These are phyloP conservation scores for Monosporascus sp. DNA, from an alignment of 2,329 filamentous ascomycete genomes.

Conservation along the genomic window DNA sequence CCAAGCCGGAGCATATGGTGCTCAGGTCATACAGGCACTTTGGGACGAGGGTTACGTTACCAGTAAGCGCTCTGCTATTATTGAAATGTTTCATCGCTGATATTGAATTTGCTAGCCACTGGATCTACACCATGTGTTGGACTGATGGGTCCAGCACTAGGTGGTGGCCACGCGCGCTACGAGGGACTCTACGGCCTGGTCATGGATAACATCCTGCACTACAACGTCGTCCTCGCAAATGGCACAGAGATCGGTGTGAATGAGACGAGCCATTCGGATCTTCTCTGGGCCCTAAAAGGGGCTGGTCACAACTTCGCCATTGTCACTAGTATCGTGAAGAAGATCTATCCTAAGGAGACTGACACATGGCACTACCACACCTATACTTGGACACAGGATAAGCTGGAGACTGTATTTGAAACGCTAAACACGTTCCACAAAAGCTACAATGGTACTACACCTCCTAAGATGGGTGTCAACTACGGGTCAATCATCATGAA, in stretches of 20 bases:
- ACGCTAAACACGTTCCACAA: conserved; percentile 3
- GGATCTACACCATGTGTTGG: background rate
- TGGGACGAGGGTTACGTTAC: conserved; percentile 2
- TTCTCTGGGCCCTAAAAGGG: conserved; percentile 1
- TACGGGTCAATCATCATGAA: background rate
- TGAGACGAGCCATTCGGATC: background rate
- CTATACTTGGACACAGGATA: conserved; percentile 6
- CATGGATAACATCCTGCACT: conserved; percentile 2
- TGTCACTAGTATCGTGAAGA: conserved; percentile 4
- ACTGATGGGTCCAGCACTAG: conserved; percentile 2
- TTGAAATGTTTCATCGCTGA: no score
- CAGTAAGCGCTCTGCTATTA: no score
- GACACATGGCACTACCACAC: conserved; percentile 6
- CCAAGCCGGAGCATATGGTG: conserved; percentile 3
- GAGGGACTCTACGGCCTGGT: conserved; percentile 5
- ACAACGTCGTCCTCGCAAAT: conserved; percentile 4
- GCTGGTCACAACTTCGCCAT: conserved; percentile 5
- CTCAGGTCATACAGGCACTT: background rate
- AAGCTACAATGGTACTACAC: conserved; percentile 3
- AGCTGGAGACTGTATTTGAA: conserved; percentile 8
- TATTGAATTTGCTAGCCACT: background rate
- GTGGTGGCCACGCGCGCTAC: conserved; percentile 6
- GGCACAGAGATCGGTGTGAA: conserved; percentile 2
- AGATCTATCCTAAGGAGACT: conserved; percentile 1
- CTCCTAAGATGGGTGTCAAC: background rate